Percentiles rank a stretch among this genome's conserved stretches.
Conservation (phyloP, 1,139 yeast species). For the Hemisphaericaspora xylanilytica region DNA sequence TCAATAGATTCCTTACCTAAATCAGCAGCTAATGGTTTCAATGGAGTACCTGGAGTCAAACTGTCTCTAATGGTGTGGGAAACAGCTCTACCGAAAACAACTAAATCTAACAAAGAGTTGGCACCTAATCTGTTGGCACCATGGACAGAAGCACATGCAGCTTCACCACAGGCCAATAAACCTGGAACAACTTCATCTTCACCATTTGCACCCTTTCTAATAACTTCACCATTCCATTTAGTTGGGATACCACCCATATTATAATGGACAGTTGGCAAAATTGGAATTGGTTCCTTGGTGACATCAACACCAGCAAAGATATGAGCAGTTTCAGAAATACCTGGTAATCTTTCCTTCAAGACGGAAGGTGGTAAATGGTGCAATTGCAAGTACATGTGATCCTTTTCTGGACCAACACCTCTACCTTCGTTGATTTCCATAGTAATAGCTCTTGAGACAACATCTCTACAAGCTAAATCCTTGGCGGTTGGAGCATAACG, state of each 20-base stretch:
- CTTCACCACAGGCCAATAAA: constrained; percentile 96
- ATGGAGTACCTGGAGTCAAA: constrained; percentile 85
- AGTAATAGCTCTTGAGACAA: constrained; percentile 95
- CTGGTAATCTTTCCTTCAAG: constrained; percentile 93
- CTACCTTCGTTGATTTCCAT: constrained; percentile 98
- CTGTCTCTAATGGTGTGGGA: constrained; percentile 86
- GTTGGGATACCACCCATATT: constrained; percentile 99
- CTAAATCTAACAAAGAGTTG: constrained; percentile 91
- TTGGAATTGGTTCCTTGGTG: constrained; percentile 98
- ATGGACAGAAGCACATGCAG: constrained; percentile 98
- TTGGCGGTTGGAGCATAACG: constrained; percentile 98
- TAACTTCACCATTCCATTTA: constrained; percentile 92
- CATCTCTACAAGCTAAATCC: constrained; percentile 97
- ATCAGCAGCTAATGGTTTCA: constrained; percentile 71
- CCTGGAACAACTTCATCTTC: constrained; percentile 92
- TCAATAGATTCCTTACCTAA: constrained; percentile 87
- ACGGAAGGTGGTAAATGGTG: constrained; percentile 91
- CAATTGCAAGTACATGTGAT: constrained; percentile 91
- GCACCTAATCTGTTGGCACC: constrained; percentile 99
- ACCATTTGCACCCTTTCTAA: constrained; percentile 80
- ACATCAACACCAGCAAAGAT: constrained; percentile 99
- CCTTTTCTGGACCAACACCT: constrained; percentile 96
- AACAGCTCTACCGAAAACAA: constrained; percentile 97
- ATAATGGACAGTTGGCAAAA: constrained; percentile 96
- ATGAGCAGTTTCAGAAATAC: constrained; percentile 97